Evolutionary conservation across 768 basidiomycete genomes (phyloP), one percentile per base, ranked within the genome.

Genomic region (Lactarius pseudohatsudake): DNA sequence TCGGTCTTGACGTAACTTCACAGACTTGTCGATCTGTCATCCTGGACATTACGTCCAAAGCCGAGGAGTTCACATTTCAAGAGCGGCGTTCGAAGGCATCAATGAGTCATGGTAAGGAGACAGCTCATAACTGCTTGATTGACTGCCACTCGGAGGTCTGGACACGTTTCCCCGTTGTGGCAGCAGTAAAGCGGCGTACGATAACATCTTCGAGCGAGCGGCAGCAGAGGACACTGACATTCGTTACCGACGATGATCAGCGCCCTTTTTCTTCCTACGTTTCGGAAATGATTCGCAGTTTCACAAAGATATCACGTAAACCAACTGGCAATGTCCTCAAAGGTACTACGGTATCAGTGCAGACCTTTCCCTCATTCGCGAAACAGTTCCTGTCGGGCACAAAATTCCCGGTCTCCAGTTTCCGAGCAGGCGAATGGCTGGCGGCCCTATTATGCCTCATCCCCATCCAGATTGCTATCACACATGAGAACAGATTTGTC

Each of bases 401-500:
- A 74, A 26, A 68, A 64, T n/a, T 53, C 26, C 65, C 72, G 13
- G 58, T 76, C 4, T 83, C 30, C 13, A 13, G 22, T 4, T 50
- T 50, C 47, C 47, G 47, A 26, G 47, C 47, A 2, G 47, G 47
- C 11, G 47, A 50, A 50, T 50, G 47, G 47, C 22, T 50, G 22
- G 47, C 22, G 2, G 47, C 26, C 13, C 6, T 50, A 11, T 13
- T 50, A 1, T 50, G 47, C 6, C 47, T 50, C 4, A 50, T 50
- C 13, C 47, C 47, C 47, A 50, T 50, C 47, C 47, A 50, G 1
- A 50, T 50, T 2, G 47, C 47, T 4, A 13, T 50, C 22, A 81
- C 84, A 2, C 77, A 78, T 11, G 85, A 87, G 53, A 88, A 87
- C 68, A 76, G 85, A 0, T 87, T 87, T 64, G 68, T 87, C 6